Evolutionary conservation across 371 early-diverging fungal genomes (phyloP).

Genomic region (Capillidium rhysosporum): DNA sequence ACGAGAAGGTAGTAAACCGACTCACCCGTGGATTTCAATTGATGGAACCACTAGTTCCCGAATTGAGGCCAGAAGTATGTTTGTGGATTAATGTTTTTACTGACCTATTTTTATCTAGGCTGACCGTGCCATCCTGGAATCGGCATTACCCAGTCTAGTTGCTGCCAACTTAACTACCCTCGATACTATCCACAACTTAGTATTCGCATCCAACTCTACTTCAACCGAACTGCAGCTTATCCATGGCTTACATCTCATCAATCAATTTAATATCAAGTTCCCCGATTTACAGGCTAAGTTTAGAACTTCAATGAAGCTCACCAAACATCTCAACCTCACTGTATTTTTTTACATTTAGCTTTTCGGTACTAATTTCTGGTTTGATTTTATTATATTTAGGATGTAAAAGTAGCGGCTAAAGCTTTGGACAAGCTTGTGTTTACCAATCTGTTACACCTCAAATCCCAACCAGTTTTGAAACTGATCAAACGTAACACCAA

Average conservation of each 20-base stretch:
- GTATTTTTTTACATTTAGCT: background rate
- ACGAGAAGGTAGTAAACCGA: no score
- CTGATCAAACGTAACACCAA: constrained; percentile 61
- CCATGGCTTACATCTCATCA: background rate
- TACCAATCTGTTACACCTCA: constrained; percentile 60
- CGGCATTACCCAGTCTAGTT: background rate
- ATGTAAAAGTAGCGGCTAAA: background rate
- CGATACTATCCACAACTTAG: background rate
- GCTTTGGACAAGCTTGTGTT: constrained; percentile 59
- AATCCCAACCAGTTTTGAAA: constrained; percentile 34
- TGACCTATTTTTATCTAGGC: background rate
- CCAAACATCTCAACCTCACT: background rate
- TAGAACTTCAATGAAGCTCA: background rate
- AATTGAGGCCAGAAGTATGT: background rate
- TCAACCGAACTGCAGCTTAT: background rate
- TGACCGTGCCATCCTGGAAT: constrained; percentile 3
- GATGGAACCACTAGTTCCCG: background rate
- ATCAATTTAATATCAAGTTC: background rate
- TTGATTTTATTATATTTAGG: background rate
- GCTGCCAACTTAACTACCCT: background rate
- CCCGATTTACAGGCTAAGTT: background rate
- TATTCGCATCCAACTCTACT: background rate
- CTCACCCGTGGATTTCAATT: background rate
- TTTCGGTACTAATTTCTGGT: background rate
- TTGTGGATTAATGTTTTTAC: background rate